A percentile compares a stretch with the other conserved stretches of the same genome.
Evolutionary conservation across 257 asterid genomes (phyloP).

Genomic region (Gardenia jasminoides): DNA sequence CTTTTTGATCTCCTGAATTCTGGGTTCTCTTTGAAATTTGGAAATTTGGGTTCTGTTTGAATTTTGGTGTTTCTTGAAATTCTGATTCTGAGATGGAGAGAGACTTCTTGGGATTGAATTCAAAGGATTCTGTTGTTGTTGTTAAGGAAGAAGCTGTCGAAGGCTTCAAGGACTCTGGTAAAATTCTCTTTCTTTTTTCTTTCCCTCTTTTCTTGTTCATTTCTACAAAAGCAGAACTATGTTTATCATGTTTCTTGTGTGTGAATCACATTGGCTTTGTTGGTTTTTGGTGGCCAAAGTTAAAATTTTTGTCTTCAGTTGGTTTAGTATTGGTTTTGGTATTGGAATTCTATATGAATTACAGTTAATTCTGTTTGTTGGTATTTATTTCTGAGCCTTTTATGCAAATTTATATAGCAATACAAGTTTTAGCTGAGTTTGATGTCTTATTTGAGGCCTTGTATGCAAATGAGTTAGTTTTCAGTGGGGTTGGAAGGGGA

Average conservation of each 20-base stretch:
- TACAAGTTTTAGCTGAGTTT: not conserved
- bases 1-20: conserved; percentile 7
- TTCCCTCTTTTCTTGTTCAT: not conserved
- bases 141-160: conserved; percentile 61
- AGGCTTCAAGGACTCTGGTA: conserved; percentile 51
- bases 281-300: conserved; percentile 5
- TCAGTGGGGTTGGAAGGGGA: not conserved
- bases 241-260: not conserved
- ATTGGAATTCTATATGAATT: not conserved
- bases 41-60: not conserved
- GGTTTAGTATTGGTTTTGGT: conserved; percentile 13
- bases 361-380: not conserved
- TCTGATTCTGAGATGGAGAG: conserved; percentile 55
- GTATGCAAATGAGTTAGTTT: not conserved
- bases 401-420: not conserved
- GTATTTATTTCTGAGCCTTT: not conserved
- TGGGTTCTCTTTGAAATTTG: conserved; percentile 6
- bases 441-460: not conserved
- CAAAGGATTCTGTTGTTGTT: conserved; percentile 30
- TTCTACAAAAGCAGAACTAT: not conserved
- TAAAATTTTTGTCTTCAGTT: conserved; percentile 13
- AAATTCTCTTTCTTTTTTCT: conserved; percentile 17
- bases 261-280: conserved; percentile 5
- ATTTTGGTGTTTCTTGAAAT: conserved; percentile 3
- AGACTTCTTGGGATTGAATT: conserved; percentile 69